phyloP scores from a whole-genome alignment of 108 stramenopile genomes.

The Skeletonema costatum region DNA sequence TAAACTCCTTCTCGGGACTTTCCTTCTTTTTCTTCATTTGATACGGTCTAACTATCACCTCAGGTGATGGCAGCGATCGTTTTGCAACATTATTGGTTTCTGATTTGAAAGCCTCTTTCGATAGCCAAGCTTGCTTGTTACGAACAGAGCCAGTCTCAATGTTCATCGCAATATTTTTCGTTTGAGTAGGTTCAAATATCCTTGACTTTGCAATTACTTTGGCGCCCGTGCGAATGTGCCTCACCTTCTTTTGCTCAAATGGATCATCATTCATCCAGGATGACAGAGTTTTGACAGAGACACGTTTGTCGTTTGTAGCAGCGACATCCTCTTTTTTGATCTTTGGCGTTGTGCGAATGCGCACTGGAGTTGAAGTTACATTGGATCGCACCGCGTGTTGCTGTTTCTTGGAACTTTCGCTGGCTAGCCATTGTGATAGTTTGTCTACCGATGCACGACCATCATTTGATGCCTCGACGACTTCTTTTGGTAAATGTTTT shows the following conservation, averaged over 20 bases:
- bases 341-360: constrained; percentile 32
- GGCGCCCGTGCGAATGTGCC: constrained; percentile 62
- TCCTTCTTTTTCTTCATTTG: constrained; percentile 28
- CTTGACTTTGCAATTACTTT: constrained; percentile 77
- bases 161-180: constrained; percentile 32
- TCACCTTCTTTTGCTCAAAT: constrained; percentile 61
- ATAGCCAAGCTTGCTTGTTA: constrained; percentile 34
- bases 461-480: constrained; percentile 75
- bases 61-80: not conserved
- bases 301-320: constrained; percentile 77
- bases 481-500: constrained; percentile 29
- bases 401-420: constrained; percentile 33
- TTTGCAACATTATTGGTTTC: constrained; percentile 7
- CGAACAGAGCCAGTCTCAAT: constrained; percentile 31
- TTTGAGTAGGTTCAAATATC: constrained; percentile 48
- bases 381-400: constrained; percentile 3
- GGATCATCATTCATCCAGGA: constrained; percentile 80
- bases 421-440: constrained; percentile 51
- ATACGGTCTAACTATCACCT: constrained; percentile 4
- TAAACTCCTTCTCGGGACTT: constrained; percentile 13
- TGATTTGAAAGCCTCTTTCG: constrained; percentile 27
- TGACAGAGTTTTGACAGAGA: constrained; percentile 76
- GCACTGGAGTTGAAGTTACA: constrained; percentile 12
- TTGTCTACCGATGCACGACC: constrained; percentile 75
- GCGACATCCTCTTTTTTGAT: constrained; percentile 58